These are phyloP conservation scores for Arachis monticola DNA, from an alignment of 331 rosid genomes.

Conservation along the genomic window DNA sequence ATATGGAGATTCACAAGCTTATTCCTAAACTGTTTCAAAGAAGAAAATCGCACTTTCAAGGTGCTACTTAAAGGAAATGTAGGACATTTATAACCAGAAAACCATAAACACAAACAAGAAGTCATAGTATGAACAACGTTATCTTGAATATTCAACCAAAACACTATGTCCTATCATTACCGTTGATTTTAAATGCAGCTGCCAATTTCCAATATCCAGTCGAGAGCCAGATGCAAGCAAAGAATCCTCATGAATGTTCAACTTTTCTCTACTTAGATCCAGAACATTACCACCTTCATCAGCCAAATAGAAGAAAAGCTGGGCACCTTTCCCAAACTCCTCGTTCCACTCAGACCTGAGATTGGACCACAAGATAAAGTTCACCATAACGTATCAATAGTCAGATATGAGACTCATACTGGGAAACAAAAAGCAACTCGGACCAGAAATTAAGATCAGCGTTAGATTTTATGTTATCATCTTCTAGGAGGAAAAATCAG, in stretches of 20 bases:
- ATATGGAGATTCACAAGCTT: slow-evolving; percentile 16
- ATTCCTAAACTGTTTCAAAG: slow-evolving; percentile 30
- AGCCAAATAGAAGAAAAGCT: slow-evolving; percentile 90
- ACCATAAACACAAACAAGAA: slow-evolving; percentile 27
- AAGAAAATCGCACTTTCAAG: slow-evolving; percentile 16
- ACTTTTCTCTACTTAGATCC: slow-evolving; percentile 54
- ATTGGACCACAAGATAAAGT: slow-evolving; percentile 37
- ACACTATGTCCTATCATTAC: slow-evolving; percentile 51
- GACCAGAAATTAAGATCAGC: slow-evolving; percentile 7
- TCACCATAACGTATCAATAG: slow-evolving; percentile 9
- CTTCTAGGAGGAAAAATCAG: neutral
- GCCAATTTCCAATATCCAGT: slow-evolving; percentile 89
- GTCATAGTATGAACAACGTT: slow-evolving; percentile 4
- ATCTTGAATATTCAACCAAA: slow-evolving; percentile 26
- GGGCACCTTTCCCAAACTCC: slow-evolving; percentile 58
- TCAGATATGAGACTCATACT: slow-evolving; percentile 25
- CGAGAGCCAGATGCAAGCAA: slow-evolving; percentile 83
- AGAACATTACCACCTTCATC: slow-evolving; percentile 81
- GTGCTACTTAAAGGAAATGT: neutral
- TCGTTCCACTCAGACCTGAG: slow-evolving; percentile 62
- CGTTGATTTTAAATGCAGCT: slow-evolving; percentile 89
- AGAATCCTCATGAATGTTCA: slow-evolving; percentile 57
- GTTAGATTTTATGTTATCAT: slow-evolving; percentile 10
- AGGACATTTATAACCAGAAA: neutral
- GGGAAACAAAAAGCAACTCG: slow-evolving; percentile 3